phyloP scores from a whole-genome alignment of 192 early-diverging fungal species.

The Coemansia sp. region DNA sequence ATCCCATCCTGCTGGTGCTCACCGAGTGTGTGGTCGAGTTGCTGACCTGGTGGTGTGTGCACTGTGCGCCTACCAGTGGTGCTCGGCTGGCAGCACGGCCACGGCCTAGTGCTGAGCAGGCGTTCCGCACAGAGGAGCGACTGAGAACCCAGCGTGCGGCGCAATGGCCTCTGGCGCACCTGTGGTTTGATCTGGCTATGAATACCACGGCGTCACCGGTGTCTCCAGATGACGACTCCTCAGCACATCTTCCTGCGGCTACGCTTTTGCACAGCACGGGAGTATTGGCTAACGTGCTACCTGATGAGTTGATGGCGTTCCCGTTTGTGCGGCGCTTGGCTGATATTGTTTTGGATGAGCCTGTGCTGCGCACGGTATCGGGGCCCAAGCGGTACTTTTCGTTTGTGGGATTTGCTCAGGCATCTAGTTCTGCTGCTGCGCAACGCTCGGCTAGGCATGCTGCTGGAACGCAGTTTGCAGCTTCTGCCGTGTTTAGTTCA shows the following conservation, averaged over 20 bases:
- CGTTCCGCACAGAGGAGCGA: constrained; percentile 38
- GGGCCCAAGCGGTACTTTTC: constrained; percentile 51
- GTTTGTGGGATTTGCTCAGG: constrained; percentile 42
- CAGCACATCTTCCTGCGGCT: constrained; percentile 10
- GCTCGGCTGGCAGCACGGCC: constrained; percentile 11
- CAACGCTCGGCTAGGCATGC: constrained; percentile 33
- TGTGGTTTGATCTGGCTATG: constrained; percentile 44
- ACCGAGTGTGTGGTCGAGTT: constrained; percentile 47
- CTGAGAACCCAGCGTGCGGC: constrained; percentile 9
- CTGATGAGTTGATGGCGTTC: constrained; percentile 52
- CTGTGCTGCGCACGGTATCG: constrained; percentile 55
- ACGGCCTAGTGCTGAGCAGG: constrained; percentile 15
- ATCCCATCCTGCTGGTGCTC: constrained; percentile 39
- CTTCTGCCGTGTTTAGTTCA: constrained; percentile 63
- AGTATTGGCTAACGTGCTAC: constrained; percentile 45
- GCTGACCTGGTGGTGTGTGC: constrained; percentile 52
- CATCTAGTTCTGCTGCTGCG: constrained; percentile 15
- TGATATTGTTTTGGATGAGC: constrained; percentile 56
- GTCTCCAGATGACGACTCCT: constrained; percentile 14
- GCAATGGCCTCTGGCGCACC: constrained; percentile 27
- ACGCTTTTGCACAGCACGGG: constrained; percentile 45
- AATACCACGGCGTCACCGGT: too few relatives aligned
- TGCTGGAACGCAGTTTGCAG: constrained; percentile 53
- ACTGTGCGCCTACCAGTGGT: constrained; percentile 14
- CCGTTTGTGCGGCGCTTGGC: constrained; percentile 55